Percentiles rank a stretch among this genome's conserved stretches.
phyloP scores from a whole-genome alignment of 2,329 filamentous ascomycete species.

The Talaromyces piceae region DNA sequence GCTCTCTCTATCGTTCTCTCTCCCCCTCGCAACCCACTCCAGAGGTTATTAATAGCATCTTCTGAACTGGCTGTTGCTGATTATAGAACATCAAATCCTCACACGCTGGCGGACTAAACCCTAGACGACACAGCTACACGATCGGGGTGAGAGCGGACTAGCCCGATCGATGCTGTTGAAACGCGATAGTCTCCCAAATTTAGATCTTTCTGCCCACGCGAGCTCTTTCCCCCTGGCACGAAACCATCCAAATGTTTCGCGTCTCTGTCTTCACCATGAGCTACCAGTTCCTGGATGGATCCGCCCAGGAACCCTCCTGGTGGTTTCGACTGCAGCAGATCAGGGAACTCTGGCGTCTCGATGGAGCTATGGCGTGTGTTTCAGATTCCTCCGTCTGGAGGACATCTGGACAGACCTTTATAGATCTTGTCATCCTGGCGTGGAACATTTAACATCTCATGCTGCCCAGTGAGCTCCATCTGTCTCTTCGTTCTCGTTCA shows the following conservation, averaged over 20 bases:
- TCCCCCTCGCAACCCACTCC: not conserved
- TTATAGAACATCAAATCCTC: conserved; percentile 17
- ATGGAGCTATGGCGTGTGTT: conserved; percentile 32
- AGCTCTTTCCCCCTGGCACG: conserved; percentile 19
- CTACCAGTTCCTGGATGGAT: conserved; percentile 19
- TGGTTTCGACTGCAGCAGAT: conserved; percentile 12
- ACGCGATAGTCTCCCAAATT: conserved; percentile 29
- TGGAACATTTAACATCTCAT: conserved; percentile 35
- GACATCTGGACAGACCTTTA: conserved; percentile 18
- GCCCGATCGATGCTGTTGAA: conserved; percentile 11
- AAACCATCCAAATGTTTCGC: conserved; percentile 6
- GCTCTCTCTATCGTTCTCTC: not conserved
- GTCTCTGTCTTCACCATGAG: conserved; percentile 9
- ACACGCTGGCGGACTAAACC: not conserved
- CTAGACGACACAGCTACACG: not conserved
- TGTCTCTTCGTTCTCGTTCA: conserved; percentile 3
- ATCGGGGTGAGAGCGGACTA: conserved; percentile 12
- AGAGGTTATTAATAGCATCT: conserved; percentile 12
- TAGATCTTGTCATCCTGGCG: conserved; percentile 17
- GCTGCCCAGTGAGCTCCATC: conserved; percentile 19
- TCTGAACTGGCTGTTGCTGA: conserved; percentile 18
- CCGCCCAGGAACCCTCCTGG: conserved; percentile 16
- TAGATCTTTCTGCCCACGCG: conserved; percentile 36
- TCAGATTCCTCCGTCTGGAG: conserved; percentile 29
- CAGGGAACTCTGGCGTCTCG: conserved; percentile 19